Percentiles rank a stretch among this genome's conserved stretches.
phyloP scores from a whole-genome alignment of 1,284 basidiomycete species.

The Bjerkandera adusta region DNA sequence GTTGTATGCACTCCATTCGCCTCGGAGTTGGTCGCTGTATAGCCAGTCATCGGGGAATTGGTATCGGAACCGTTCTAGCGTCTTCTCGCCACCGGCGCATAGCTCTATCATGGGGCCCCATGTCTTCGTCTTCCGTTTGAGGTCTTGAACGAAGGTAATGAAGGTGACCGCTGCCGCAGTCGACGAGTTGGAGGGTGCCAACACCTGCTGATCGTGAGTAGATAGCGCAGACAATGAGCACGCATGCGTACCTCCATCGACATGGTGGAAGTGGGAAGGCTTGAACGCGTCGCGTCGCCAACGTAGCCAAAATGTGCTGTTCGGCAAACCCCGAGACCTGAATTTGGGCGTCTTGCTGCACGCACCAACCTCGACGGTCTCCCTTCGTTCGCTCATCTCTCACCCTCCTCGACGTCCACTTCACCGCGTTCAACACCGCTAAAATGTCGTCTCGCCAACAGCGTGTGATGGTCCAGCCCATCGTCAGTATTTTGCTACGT shows the following conservation, averaged over 20 bases:
- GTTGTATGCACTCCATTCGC: slow-evolving; percentile 98
- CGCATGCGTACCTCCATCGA: slow-evolving; percentile 32
- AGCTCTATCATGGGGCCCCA: slow-evolving; percentile 98
- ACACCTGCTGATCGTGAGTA: slow-evolving; percentile 26
- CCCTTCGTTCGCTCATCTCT: slow-evolving; percentile 9
- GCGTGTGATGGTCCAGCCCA: slow-evolving; percentile 97
- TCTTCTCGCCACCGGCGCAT: slow-evolving; percentile 94
- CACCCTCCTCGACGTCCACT: slow-evolving; percentile 13
- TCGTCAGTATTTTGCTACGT: slow-evolving; percentile 56
- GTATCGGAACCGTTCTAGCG: slow-evolving; percentile 94
- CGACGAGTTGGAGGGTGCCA: slow-evolving; percentile 67
- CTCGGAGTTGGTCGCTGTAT: slow-evolving; percentile 95
- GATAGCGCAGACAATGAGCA: background rate
- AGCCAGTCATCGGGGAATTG: slow-evolving; percentile 98
- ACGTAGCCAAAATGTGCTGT: slow-evolving; percentile 14
- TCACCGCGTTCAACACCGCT: slow-evolving; percentile 27
- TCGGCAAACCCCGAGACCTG: slow-evolving; percentile 14
- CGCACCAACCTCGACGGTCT: slow-evolving; percentile 6
- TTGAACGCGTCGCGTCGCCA: slow-evolving; percentile 31
- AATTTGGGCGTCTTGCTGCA: slow-evolving; percentile 10
- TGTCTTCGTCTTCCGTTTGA: slow-evolving; percentile 94
- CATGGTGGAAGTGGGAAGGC: slow-evolving; percentile 25
- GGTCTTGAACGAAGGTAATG: slow-evolving; percentile 98
- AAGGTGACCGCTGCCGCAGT: slow-evolving; percentile 98
- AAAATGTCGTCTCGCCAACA: slow-evolving; percentile 90